These are phyloP conservation scores for Paecilomyces sp. DNA, from an alignment of 2,329 filamentous ascomycete species.

Conservation along the genomic window DNA sequence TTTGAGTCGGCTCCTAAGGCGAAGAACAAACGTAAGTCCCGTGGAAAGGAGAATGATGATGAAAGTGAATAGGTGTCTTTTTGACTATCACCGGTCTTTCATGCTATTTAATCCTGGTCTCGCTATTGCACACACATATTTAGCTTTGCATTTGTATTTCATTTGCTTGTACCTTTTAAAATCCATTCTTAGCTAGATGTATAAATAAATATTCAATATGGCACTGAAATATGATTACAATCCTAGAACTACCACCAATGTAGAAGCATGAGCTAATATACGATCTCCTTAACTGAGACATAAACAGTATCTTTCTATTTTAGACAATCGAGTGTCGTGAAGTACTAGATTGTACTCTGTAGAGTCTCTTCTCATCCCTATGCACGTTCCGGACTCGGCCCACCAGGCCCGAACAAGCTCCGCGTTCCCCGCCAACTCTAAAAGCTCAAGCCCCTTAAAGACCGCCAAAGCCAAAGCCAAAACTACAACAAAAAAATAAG, in stretches of 20 bases:
- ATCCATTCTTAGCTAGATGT: no score
- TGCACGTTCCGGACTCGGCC: neutral
- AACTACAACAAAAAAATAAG: neutral
- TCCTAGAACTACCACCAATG: no score
- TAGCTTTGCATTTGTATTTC: neutral
- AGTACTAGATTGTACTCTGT: no score
- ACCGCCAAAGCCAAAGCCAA: neutral
- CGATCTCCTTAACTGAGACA: no score
- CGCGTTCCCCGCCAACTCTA: neutral
- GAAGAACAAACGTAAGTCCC: constrained; percentile 2
- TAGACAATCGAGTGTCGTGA: no score
- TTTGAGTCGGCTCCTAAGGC: neutral
- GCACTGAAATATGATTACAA: no score
- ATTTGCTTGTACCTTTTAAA: no score
- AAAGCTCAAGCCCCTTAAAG: neutral
- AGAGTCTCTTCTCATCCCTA: no score
- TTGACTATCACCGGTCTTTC: neutral
- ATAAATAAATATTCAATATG: no score
- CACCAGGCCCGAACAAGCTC: neutral
- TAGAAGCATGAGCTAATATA: no score
- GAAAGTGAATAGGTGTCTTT: neutral
- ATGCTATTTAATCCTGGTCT: neutral
- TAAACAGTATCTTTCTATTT: no score
- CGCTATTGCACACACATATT: neutral
- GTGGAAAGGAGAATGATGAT: constrained; percentile 1